Conservation (phyloP, 331 rosid genomes). For the Stylosanthes scabra region DNA sequence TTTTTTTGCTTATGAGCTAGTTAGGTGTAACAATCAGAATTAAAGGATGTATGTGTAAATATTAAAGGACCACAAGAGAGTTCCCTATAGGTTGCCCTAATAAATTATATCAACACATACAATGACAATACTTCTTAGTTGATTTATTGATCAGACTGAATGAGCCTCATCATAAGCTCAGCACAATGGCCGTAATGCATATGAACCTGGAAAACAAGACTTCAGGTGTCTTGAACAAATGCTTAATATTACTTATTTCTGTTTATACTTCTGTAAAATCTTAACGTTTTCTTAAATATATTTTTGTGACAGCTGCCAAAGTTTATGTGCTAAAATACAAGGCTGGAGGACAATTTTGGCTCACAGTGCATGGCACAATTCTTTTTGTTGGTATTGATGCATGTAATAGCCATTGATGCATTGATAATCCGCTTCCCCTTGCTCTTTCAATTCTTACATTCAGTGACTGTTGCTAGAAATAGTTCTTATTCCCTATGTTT, state of each 20-base stretch:
- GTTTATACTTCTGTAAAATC: conserved; percentile 15
- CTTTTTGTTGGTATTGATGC: conserved; percentile 81
- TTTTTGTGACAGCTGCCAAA: conserved; percentile 60
- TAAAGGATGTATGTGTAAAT: too few relatives aligned
- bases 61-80: too few relatives aligned
- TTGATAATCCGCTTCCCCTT: conserved; percentile 36
- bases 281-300: conserved; percentile 25
- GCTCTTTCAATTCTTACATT: conserved; percentile 87
- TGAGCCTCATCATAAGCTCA: too few relatives aligned
- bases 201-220: too few relatives aligned
- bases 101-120: too few relatives aligned
- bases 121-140: too few relatives aligned
- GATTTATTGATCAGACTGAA: too few relatives aligned
- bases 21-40: too few relatives aligned
- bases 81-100: too few relatives aligned
- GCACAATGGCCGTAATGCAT: too few relatives aligned
- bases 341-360: conserved; percentile 79
- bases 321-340: conserved; percentile 72
- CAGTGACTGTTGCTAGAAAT: conserved; percentile 71
- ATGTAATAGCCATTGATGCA: conserved; percentile 74
- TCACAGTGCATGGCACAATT: conserved; percentile 65
- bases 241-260: conserved; percentile 1
- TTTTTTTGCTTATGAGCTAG: too few relatives aligned
- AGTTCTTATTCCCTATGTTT: conserved; percentile 65
- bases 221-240: too few relatives aligned